A percentile compares a stretch with the other conserved stretches of the same genome.
These are phyloP conservation scores for Fusarium sp. DNA, from an alignment of 2,329 filamentous ascomycete genomes.

Conservation along the genomic window DNA sequence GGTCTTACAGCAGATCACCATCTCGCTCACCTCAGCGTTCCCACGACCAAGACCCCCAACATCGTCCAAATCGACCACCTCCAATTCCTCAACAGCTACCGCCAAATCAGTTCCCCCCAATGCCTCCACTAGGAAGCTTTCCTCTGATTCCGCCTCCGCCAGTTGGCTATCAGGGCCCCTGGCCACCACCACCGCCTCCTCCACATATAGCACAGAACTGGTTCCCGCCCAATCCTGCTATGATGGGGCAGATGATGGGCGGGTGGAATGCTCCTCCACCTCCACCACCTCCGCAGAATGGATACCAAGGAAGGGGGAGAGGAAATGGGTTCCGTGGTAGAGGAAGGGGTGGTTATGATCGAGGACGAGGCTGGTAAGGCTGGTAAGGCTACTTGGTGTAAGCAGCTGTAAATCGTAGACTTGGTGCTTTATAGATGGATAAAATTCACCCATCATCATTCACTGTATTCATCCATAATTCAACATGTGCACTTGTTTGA, in stretches of 20 bases:
- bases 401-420: background rate
- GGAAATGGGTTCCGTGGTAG: constrained; percentile 48
- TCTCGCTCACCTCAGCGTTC: constrained; percentile 42
- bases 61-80: constrained; percentile 37
- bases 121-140: constrained; percentile 36
- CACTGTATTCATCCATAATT: background rate
- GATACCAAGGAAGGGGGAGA: constrained; percentile 43
- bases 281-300: constrained; percentile 43
- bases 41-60: constrained; percentile 31
- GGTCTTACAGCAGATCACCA: constrained; percentile 47
- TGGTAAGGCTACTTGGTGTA: constrained; percentile 23
- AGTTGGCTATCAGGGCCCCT: constrained; percentile 57
- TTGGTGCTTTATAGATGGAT: background rate
- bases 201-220: constrained; percentile 46
- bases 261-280: constrained; percentile 46
- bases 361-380: constrained; percentile 50
- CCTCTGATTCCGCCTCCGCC: constrained; percentile 43
- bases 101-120: constrained; percentile 38
- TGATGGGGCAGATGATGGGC: constrained; percentile 48
- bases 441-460: constrained; percentile 1
- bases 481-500: constrained; percentile 25
- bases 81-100: constrained; percentile 46
- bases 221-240: constrained; percentile 47
- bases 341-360: constrained; percentile 51
- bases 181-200: constrained; percentile 58